Evolutionary conservation across 2,329 filamentous ascomycete genomes (phyloP), one percentile per base, ranked within the genome.

Genomic region (Fusarium lyarnte): DNA sequence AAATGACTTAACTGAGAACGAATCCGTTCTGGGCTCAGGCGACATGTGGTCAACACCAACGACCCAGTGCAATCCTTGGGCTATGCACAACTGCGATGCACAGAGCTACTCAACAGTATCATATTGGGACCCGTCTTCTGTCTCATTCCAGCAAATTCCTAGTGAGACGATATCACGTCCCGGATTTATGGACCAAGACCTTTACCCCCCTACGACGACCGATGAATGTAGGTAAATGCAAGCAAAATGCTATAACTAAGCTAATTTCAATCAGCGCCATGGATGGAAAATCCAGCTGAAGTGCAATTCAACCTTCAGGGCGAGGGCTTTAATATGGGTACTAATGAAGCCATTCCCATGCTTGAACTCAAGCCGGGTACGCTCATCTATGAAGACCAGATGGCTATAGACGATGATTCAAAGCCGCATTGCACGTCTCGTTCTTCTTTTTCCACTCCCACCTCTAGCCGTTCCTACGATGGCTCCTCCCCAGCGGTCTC

Each of bases 371-470:
- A 88, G 76, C 90, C 87, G 74, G 84, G 65, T 74, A 83, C 73
- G 74, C 85, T 79, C 36, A 77, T 79, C 25, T 88, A 90, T n/a
- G 81, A 83, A 57, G 87, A 89, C 35, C 72, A 81, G n/a, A 76
- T 87, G 66, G 83, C 82, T 63, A 84, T 87, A 67, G 88, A 89
- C 41, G 82, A 85, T 59, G 83, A 82, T 21, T 80, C 87, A 47
- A 86, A 88, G 70, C 85, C 87, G 51, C 86, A 91, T 66, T 87
- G 91, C 69, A 88, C 93, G 85, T 93, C 92, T 27, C 91, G 91
- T 53, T 93, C 92, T 4, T 93, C 92, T 2, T 92, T 92, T 77
- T 92, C 91, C 45, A 87, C 93, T 82, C 93, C 92, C n/a, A 93
- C 88, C 2, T 87, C 87, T 43, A 87, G 90, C 25, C 86, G 85